phyloP scores from a whole-genome alignment of 768 basidiomycete genomes.

The Tubosaeta sp. region DNA sequence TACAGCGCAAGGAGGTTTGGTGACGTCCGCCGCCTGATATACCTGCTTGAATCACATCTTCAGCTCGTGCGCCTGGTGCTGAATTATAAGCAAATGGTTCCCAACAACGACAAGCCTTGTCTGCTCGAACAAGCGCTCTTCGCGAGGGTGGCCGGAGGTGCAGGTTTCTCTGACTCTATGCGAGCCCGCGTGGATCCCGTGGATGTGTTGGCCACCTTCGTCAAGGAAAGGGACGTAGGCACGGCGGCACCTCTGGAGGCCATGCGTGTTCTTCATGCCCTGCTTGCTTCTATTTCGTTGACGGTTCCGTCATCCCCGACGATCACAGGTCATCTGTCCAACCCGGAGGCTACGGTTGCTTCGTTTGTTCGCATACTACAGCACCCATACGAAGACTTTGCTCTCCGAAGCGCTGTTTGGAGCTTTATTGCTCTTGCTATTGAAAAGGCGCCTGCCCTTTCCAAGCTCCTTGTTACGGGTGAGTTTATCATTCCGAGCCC shows the following conservation, averaged over 20 bases:
- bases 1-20: slow-evolving; percentile 60
- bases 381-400: slow-evolving; percentile 75
- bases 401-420: slow-evolving; percentile 76
- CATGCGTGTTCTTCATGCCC: slow-evolving; percentile 58
- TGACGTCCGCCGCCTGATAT: slow-evolving; percentile 65
- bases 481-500: slow-evolving; percentile 50
- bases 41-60: slow-evolving; percentile 65
- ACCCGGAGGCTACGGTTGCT: slow-evolving; percentile 67
- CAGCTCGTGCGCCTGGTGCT: slow-evolving; percentile 59
- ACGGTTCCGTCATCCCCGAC: slow-evolving; percentile 62
- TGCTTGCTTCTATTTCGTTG: slow-evolving; percentile 61
- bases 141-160: slow-evolving; percentile 51
- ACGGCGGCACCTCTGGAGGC: slow-evolving; percentile 60
- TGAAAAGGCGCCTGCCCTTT: slow-evolving; percentile 82
- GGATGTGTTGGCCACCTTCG: slow-evolving; percentile 66
- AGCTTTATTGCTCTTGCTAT: slow-evolving; percentile 76
- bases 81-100: slow-evolving; percentile 54
- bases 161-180: slow-evolving; percentile 39
- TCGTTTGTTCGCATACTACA: slow-evolving; percentile 67
- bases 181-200: slow-evolving; percentile 62
- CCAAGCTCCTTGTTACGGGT: slow-evolving; percentile 73
- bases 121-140: slow-evolving; percentile 77
- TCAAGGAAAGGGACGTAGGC: slow-evolving; percentile 62
- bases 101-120: slow-evolving; percentile 44
- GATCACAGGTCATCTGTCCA: slow-evolving; percentile 72